Base-by-base conservation (phyloP, 2,329 filamentous ascomycete genomes). In the Lecanicillium sp. region DNA sequence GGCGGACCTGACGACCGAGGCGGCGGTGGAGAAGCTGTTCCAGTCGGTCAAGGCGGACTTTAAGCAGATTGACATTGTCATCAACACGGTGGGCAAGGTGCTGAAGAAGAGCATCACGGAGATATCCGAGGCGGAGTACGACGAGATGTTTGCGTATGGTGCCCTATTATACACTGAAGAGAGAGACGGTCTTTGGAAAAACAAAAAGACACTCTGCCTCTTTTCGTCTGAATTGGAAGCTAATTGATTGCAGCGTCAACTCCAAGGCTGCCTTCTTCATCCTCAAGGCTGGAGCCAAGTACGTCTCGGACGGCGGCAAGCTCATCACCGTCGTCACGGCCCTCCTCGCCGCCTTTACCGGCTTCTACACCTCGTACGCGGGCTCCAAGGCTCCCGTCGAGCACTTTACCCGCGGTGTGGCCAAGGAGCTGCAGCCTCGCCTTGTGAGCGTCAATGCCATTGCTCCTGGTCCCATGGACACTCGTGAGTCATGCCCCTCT, bases 41-140 rank as follows among this genome's bases (percentile, higher is more conserved):
- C 55, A 66, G 32, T 55, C 59, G 3, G 63, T 65, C 9, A 44
- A 70, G 9, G 58, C 62, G 30, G 66, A 72, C 48, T 69, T 74
- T 53, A 68, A 68, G 9, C 60, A 64, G 44, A 62, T 77, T 38
- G 71, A 77, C 53, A 71, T 76, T 48, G 66, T 75, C 3, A 62
- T 75, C 54, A 75, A 75, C 58, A 75, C 71, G 12, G 64, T 75
- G 27, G 72, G 73, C 36, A 74, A 72, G 60, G 70, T 71, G 26
- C 57, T 72, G 37, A 72, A 72, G 66, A 73, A 74, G 61, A 62
- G 67, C 5, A 68, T 72, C 23, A 58, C 59, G 1, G 66, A 68
- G 11, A 68, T 73, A 39, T 61, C 58, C 4, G 72, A 74, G 53
- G 61, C 56, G 10, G 70, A 75, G 47, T 72, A 73, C 52, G 71